phyloP scores from a whole-genome alignment of 2,329 filamentous ascomycete genomes.

The Chalara sp. region DNA sequence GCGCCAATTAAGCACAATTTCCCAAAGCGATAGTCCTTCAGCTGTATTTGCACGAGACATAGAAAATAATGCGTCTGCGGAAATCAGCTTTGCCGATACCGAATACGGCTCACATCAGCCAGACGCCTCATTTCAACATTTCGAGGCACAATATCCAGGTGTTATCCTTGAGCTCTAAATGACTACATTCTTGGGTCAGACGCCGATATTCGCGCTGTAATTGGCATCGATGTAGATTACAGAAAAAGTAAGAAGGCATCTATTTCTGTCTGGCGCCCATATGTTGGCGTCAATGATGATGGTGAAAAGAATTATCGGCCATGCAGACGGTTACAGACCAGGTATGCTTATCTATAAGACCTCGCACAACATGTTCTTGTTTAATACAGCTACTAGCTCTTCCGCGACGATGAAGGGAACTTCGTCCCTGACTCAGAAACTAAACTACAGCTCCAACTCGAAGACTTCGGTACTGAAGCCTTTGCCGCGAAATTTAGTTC shows the following conservation, averaged over 20 bases:
- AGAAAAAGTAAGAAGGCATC: slow-evolving; percentile 15
- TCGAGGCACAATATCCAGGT: slow-evolving; percentile 14
- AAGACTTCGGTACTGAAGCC: slow-evolving; percentile 9
- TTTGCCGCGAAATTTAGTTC: slow-evolving; percentile 7
- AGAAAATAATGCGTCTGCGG: slow-evolving; percentile 11
- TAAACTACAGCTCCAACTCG: slow-evolving; percentile 3
- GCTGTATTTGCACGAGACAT: slow-evolving; percentile 12
- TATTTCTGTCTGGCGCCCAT: slow-evolving; percentile 12
- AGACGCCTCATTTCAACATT: slow-evolving; percentile 13
- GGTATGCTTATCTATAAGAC: too few relatives aligned
- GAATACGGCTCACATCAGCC: slow-evolving; percentile 13
- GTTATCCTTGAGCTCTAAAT: slow-evolving; percentile 23
- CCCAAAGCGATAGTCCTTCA: slow-evolving; percentile 5
- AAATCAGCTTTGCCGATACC: slow-evolving; percentile 8
- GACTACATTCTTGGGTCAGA: slow-evolving; percentile 22
- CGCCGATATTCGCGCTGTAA: slow-evolving; percentile 20
- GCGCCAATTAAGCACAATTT: slow-evolving; percentile 6
- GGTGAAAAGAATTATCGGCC: slow-evolving; percentile 12
- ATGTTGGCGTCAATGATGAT: slow-evolving; percentile 10
- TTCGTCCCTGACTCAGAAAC: slow-evolving; percentile 12
- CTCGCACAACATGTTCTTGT: too few relatives aligned
- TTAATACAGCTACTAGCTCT: too few relatives aligned
- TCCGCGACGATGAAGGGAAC: slow-evolving; percentile 10
- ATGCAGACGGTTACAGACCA: slow-evolving; percentile 12
- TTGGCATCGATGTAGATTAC: slow-evolving; percentile 25